phyloP scores from a whole-genome alignment of 257 asterid species.

The Paulownia fortunei region DNA sequence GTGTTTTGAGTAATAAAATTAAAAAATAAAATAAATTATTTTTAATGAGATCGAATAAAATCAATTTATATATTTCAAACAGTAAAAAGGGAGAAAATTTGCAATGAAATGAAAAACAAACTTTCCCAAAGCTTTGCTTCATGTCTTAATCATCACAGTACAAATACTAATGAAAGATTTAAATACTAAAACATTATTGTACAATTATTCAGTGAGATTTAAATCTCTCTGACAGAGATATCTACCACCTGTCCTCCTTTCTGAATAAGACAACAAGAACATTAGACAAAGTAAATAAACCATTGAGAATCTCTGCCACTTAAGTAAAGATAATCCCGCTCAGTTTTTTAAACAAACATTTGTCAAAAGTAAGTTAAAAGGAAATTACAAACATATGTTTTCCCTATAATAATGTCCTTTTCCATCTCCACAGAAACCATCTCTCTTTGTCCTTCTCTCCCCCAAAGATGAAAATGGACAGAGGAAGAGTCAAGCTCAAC shows the following conservation, averaged over 20 bases:
- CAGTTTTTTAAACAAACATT: slow-evolving; percentile 12
- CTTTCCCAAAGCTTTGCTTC: not conserved
- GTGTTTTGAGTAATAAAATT: too few species aligned
- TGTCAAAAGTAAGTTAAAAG: slow-evolving; percentile 22
- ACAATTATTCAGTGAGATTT: slow-evolving; percentile 34
- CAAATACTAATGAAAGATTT: not conserved
- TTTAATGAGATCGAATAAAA: too few species aligned
- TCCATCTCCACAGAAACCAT: slow-evolving; percentile 36
- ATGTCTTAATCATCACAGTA: not conserved
- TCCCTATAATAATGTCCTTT: slow-evolving; percentile 52
- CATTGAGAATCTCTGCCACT: slow-evolving; percentile 42
- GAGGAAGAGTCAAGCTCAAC: slow-evolving; percentile 48
- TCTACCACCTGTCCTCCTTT: slow-evolving; percentile 22
- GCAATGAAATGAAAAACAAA: too few species aligned
- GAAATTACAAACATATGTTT: not conserved
- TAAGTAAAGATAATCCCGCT: not conserved
- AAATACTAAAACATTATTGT: slow-evolving; percentile 26
- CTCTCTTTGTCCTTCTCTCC: slow-evolving; percentile 34
- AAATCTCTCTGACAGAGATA: slow-evolving; percentile 34
- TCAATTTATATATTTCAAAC: too few species aligned
- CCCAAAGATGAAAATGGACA: slow-evolving; percentile 60
- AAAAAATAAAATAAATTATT: too few species aligned
- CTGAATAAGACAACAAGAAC: slow-evolving; percentile 31
- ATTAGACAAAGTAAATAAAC: not conserved
- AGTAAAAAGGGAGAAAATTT: too few species aligned